Conservation (phyloP, 768 basidiomycete genomes). For the Rhizopogon vinicolor region DNA sequence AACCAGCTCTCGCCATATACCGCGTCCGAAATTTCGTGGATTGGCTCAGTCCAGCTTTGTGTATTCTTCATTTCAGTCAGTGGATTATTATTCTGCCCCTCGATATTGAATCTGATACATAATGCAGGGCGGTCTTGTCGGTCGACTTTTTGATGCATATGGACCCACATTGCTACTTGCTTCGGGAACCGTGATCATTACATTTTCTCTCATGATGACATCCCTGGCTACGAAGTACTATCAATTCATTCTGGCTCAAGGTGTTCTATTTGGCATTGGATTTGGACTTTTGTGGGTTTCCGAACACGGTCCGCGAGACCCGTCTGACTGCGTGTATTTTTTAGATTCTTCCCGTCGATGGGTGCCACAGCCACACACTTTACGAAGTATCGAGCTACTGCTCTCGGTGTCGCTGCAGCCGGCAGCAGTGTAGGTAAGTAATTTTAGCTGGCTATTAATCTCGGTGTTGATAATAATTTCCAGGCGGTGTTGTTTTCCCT, state of each 20-base stretch:
- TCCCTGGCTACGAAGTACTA: constrained; percentile 19
- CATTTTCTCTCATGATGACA: constrained; percentile 14
- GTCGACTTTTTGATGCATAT: background rate
- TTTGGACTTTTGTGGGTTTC: constrained; percentile 49
- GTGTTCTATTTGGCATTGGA: constrained; percentile 20
- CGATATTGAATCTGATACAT: background rate
- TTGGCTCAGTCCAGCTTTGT: constrained; percentile 18
- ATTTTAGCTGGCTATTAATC: constrained; percentile 2
- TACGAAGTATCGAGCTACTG: constrained; percentile 15
- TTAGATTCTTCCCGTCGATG: constrained; percentile 12
- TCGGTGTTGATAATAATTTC: constrained; percentile 12
- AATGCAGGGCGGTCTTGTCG: background rate
- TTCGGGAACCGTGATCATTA: constrained; percentile 8
- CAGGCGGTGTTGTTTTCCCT: constrained; percentile 15
- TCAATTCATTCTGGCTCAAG: constrained; percentile 29
- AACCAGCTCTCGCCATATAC: constrained; percentile 12
- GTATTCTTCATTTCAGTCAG: constrained; percentile 13
- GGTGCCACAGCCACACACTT: constrained; percentile 15
- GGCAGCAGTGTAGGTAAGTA: constrained; percentile 25
- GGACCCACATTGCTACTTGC: constrained; percentile 13
- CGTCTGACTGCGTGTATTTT: constrained; percentile 6
- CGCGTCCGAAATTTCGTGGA: constrained; percentile 16
- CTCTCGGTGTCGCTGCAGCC: constrained; percentile 25
- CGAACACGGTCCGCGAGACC: constrained; percentile 7
- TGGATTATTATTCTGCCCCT: constrained; percentile 12